These are phyloP conservation scores for Ceratobasidium sp. DNA, from an alignment of 1,284 basidiomycete genomes.

Conservation along the genomic window DNA sequence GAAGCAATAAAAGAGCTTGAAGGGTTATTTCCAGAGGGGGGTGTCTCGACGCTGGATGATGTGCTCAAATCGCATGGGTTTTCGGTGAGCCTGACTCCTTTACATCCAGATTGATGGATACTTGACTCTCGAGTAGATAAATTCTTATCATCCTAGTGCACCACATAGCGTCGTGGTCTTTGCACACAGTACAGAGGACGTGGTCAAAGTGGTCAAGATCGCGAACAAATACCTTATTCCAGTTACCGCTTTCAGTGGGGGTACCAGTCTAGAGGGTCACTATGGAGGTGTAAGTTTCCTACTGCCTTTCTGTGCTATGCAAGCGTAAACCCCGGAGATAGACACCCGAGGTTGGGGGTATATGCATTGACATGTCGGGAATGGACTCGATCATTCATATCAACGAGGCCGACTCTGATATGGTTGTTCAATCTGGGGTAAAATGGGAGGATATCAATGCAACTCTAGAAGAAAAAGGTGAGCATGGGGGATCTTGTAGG, in stretches of 20 bases:
- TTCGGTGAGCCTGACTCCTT: slow-evolving; percentile 31
- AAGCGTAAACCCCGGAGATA: background rate
- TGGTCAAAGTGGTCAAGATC: slow-evolving; percentile 70
- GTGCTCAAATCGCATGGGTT: slow-evolving; percentile 43
- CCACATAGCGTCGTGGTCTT: slow-evolving; percentile 57
- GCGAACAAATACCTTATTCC: slow-evolving; percentile 73
- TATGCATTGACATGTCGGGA: slow-evolving; percentile 81
- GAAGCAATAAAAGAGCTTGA: slow-evolving; percentile 28
- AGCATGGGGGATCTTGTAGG: background rate
- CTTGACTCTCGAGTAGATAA: slow-evolving; percentile 4
- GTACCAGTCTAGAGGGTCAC: slow-evolving; percentile 73
- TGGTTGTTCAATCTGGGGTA: slow-evolving; percentile 81
- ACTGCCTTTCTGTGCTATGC: background rate
- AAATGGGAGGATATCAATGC: slow-evolving; percentile 90
- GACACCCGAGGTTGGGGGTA: slow-evolving; percentile 62
- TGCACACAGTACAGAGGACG: slow-evolving; percentile 63
- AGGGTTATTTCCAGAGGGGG: background rate
- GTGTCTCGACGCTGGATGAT: slow-evolving; percentile 39
- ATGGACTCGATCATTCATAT: slow-evolving; percentile 88
- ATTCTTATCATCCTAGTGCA: slow-evolving; percentile 49
- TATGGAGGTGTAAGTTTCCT: slow-evolving; percentile 60
- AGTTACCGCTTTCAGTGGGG: slow-evolving; percentile 71
- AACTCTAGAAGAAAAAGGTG: slow-evolving; percentile 65
- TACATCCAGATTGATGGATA: background rate
- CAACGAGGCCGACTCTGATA: slow-evolving; percentile 80